Evolutionary conservation across 2,329 filamentous ascomycete genomes (phyloP).

Genomic region (Daldinia sp.): DNA sequence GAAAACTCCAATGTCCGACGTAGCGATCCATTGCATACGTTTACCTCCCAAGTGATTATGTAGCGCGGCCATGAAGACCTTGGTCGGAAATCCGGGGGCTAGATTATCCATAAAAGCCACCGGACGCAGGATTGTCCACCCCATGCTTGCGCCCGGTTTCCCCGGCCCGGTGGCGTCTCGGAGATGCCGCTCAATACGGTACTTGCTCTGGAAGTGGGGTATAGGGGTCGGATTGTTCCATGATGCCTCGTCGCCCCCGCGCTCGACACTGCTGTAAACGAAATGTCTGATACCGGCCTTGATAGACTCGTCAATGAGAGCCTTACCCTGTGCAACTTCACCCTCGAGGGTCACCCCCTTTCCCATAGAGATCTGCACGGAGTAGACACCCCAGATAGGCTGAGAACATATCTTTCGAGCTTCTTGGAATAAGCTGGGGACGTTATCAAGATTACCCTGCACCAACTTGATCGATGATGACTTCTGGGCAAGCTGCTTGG

Average conservation of each 20-base stretch:
- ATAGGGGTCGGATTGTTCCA: constrained; percentile 62
- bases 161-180: constrained; percentile 52
- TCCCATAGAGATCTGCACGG: constrained; percentile 55
- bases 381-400: constrained; percentile 67
- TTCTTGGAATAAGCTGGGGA: constrained; percentile 56
- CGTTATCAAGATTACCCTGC: constrained; percentile 64
- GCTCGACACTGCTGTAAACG: constrained; percentile 71
- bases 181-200: constrained; percentile 68
- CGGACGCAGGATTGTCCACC: constrained; percentile 69
- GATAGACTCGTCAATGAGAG: constrained; percentile 65
- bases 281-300: constrained; percentile 65
- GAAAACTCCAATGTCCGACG: constrained; percentile 56
- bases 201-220: constrained; percentile 70
- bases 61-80: constrained; percentile 49
- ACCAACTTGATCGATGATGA: constrained; percentile 51
- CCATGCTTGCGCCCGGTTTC: constrained; percentile 53
- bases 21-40: constrained; percentile 53
- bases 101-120: constrained; percentile 69
- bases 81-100: constrained; percentile 46
- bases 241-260: constrained; percentile 61
- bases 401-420: constrained; percentile 33
- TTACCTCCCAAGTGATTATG: constrained; percentile 46
- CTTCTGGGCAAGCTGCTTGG: constrained; percentile 56
- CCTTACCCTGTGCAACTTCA: constrained; percentile 62
- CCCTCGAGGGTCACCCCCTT: constrained; percentile 48